Conservation (phyloP, 179 eudicot genomes). For the Sideroxylon spinosum region DNA sequence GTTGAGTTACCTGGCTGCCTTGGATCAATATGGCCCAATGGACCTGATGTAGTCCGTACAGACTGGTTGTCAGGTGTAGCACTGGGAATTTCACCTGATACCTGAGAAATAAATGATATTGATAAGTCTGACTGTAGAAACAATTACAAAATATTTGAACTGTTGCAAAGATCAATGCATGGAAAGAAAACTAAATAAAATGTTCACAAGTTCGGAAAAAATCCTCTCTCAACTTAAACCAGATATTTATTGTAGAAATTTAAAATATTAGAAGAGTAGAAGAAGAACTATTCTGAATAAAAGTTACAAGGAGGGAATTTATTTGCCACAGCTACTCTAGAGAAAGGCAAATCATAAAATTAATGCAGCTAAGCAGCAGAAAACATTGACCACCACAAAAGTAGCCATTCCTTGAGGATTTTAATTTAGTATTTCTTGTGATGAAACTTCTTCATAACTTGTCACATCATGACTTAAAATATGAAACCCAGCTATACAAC, state of each 20-base stretch:
- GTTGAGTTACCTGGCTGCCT: slow-evolving; percentile 66
- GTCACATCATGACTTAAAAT: background rate
- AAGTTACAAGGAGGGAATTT: background rate
- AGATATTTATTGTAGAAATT: background rate
- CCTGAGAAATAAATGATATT: slow-evolving; percentile 35
- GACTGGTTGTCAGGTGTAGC: slow-evolving; percentile 80
- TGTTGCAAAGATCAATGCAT: slow-evolving; percentile 10
- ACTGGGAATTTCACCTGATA: slow-evolving; percentile 82
- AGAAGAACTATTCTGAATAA: background rate
- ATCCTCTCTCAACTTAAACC: background rate
- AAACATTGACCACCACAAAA: too few relatives aligned
- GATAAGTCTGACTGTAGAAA: slow-evolving; percentile 9
- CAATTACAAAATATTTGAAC: background rate
- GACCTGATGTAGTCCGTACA: slow-evolving; percentile 88
- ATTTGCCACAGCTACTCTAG: background rate
- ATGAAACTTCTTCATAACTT: background rate
- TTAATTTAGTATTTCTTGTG: background rate
- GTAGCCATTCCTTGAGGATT: background rate
- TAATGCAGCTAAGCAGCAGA: background rate
- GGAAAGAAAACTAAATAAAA: background rate
- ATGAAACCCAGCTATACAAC: background rate
- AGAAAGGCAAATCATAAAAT: background rate
- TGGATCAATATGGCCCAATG: slow-evolving; percentile 82
- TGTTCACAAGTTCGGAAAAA: background rate
- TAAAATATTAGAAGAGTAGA: background rate